Evolutionary conservation across 306 rosid genomes (phyloP).

Genomic region (Heteromeles arbutifolia): DNA sequence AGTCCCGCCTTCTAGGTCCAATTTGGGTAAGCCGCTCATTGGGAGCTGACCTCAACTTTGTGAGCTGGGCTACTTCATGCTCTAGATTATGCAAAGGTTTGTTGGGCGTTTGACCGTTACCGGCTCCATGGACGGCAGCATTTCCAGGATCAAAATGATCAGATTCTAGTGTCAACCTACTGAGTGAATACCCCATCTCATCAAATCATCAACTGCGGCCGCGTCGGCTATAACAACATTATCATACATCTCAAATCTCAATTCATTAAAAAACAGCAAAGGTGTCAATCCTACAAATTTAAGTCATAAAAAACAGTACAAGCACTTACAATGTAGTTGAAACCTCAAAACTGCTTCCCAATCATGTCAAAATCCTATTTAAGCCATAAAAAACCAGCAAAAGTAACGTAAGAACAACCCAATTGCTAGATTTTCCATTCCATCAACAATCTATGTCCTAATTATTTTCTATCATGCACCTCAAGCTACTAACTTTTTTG

Average conservation of each 20-base stretch:
- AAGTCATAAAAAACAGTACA: background rate
- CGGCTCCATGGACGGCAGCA: constrained; percentile 23
- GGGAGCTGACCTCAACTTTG: constrained; percentile 66
- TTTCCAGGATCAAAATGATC: constrained; percentile 32
- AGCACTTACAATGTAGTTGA: no score
- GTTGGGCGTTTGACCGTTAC: constrained; percentile 29
- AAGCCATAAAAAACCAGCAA: background rate
- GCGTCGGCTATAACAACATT: constrained; percentile 26
- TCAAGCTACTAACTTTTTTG: background rate
- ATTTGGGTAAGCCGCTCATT: constrained; percentile 41
- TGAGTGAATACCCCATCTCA: constrained; percentile 83
- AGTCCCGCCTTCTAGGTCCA: constrained; percentile 43
- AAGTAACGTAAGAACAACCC: background rate
- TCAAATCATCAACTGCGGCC: constrained; percentile 31
- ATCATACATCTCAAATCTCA: background rate
- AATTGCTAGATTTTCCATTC: background rate
- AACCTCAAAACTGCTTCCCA: background rate
- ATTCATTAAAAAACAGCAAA: background rate
- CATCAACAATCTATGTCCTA: background rate
- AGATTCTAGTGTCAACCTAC: constrained; percentile 58
- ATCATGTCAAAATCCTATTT: constrained; percentile 14
- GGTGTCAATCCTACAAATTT: constrained; percentile 21
- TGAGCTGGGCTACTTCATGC: constrained; percentile 69
- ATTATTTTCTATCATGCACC: background rate
- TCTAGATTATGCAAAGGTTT: constrained; percentile 37